phyloP scores from a whole-genome alignment of 345 rosid species.

The Ailanthus altissimus region DNA sequence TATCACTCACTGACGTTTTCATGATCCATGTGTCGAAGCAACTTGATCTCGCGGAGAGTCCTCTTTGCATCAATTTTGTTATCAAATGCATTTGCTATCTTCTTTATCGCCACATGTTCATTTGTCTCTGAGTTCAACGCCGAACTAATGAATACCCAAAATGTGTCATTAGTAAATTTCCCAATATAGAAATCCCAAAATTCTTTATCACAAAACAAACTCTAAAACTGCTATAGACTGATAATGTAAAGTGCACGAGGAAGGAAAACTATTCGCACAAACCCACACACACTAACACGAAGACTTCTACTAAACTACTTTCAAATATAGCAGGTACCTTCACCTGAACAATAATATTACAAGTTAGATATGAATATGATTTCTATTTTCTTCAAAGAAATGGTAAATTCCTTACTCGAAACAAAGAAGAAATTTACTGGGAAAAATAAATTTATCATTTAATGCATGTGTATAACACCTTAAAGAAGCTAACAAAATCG shows the following conservation, averaged over 20 bases:
- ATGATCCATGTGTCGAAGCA: conserved; percentile 94
- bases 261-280: neutral
- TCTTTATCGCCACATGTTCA: conserved; percentile 85
- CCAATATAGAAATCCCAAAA: neutral
- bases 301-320: neutral
- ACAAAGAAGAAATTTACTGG: neutral
- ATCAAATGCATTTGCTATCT: conserved; percentile 78
- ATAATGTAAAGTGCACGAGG: neutral
- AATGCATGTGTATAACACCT: too few species aligned
- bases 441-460: neutral
- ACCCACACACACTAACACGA: neutral
- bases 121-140: conserved; percentile 73
- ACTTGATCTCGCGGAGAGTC: conserved; percentile 95
- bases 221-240: neutral
- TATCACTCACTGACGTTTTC: conserved; percentile 79
- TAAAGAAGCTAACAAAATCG: neutral
- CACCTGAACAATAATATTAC: neutral
- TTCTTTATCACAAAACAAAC: neutral
- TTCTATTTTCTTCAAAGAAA: neutral
- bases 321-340: neutral
- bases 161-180: neutral
- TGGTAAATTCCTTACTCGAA: neutral
- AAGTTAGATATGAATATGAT: neutral
- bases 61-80: conserved; percentile 85
- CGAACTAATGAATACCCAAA: conserved; percentile 43